Percentiles rank a stretch among this genome's conserved stretches.
Conservation (phyloP, 495 filamentous ascomycete genomes). For the Hypoxylon fragiforme region DNA sequence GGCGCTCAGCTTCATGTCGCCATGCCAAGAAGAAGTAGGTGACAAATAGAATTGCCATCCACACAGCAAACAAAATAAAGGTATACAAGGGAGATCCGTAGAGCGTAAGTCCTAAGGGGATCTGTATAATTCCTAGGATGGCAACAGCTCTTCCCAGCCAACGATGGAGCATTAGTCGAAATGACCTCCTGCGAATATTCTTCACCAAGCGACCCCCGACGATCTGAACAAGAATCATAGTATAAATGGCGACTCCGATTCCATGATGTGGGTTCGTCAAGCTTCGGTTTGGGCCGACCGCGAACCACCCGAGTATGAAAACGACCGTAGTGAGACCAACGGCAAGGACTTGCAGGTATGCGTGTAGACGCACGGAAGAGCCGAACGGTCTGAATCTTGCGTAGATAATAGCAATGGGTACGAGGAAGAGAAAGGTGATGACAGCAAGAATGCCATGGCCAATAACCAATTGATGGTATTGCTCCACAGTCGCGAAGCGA, state of each 20-base stretch:
- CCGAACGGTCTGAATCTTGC: slow-evolving; percentile 71
- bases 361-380: slow-evolving; percentile 72
- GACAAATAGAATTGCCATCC: slow-evolving; percentile 65
- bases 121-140: slow-evolving; percentile 81
- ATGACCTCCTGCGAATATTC: slow-evolving; percentile 59
- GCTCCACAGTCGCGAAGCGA: slow-evolving; percentile 71
- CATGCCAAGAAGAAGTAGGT: slow-evolving; percentile 76
- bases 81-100: slow-evolving; percentile 85
- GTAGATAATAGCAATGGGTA: slow-evolving; percentile 76
- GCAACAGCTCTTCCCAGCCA: slow-evolving; percentile 80
- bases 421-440: slow-evolving; percentile 82
- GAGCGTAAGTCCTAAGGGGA: slow-evolving; percentile 85
- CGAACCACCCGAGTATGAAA: slow-evolving; percentile 77
- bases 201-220: slow-evolving; percentile 75
- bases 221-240: slow-evolving; percentile 77
- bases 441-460: slow-evolving; percentile 85
- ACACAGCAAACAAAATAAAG: slow-evolving; percentile 84
- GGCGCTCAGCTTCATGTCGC: slow-evolving; percentile 55
- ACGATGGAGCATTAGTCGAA: slow-evolving; percentile 81
- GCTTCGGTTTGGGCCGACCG: slow-evolving; percentile 73
- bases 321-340: slow-evolving; percentile 70
- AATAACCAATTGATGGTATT: slow-evolving; percentile 78
- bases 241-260: slow-evolving; percentile 89
- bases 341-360: slow-evolving; percentile 84
- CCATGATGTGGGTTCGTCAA: slow-evolving; percentile 94